Evolutionary conservation across 768 basidiomycete genomes (phyloP).

Genomic region (Kwoniella newhampshirensis): DNA sequence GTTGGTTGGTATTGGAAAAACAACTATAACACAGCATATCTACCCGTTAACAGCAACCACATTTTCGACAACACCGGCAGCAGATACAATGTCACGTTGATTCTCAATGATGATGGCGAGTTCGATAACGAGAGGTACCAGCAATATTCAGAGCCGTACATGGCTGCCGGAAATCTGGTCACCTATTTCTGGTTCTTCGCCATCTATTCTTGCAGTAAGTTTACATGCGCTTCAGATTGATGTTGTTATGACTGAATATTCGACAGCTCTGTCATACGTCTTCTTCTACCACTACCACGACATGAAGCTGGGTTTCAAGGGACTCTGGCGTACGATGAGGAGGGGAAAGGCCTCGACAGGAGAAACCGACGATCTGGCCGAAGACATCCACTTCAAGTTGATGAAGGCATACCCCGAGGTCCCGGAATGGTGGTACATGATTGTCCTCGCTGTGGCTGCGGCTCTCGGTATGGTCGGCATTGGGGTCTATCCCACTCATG

Average conservation of each 20-base stretch:
- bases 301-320: slow-evolving; percentile 14
- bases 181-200: slow-evolving; percentile 57
- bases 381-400: slow-evolving; percentile 24
- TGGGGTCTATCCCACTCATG: slow-evolving; percentile 36
- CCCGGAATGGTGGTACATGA: slow-evolving; percentile 65
- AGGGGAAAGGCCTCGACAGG: slow-evolving; percentile 1
- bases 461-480: slow-evolving; percentile 57
- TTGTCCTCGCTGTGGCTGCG: slow-evolving; percentile 57
- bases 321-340: slow-evolving; percentile 5
- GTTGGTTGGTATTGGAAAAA: slow-evolving; percentile 35
- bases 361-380: slow-evolving; percentile 15
- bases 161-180: slow-evolving; percentile 56
- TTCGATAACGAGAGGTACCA: slow-evolving; percentile 58
- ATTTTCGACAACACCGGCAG: slow-evolving; percentile 58
- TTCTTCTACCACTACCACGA: slow-evolving; percentile 26
- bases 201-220: slow-evolving; percentile 43
- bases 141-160: slow-evolving; percentile 57
- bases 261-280: slow-evolving; percentile 20
- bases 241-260: neutral
- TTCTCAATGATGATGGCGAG: slow-evolving; percentile 55
- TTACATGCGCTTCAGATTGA: neutral
- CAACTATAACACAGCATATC: slow-evolving; percentile 47
- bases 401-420: slow-evolving; percentile 29
- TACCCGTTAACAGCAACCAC: slow-evolving; percentile 52
- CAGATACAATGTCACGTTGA: slow-evolving; percentile 57